Base-by-base conservation (phyloP, 139 green algal species). In the Ostreobium quekettii region DNA sequence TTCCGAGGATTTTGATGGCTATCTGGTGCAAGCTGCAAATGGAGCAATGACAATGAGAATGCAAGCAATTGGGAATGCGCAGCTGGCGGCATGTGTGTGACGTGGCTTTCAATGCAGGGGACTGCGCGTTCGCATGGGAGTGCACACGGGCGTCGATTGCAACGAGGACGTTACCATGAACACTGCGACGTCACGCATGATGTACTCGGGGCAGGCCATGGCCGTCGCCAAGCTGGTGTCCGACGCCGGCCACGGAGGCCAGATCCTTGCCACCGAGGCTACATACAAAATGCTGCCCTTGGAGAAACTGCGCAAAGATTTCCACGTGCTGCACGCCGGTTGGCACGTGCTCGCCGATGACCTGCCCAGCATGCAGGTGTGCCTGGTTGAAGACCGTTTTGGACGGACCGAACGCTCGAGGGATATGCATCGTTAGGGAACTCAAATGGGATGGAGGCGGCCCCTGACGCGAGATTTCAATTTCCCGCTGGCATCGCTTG, bases 51-150 rank as follows among this genome's bases (percentile, higher is more conserved):
- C n/a, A n/a, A n/a, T n/a, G n/a, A n/a, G n/a, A n/a, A n/a, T n/a
- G n/a, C n/a, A n/a, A n/a, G n/a, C n/a, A n/a, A n/a, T n/a, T n/a
- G n/a, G n/a, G n/a, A n/a, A n/a, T n/a, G n/a, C n/a, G n/a, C n/a
- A n/a, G n/a, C n/a, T n/a, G n/a, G n/a, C n/a, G n/a, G n/a, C n/a
- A n/a, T n/a, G n/a, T n/a, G n/a, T n/a, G n/a, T n/a, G n/a, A n/a
- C n/a, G n/a, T n/a, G n/a, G n/a, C 15, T 62, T 31, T 28, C 30
- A 48, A 15, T 58, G 3, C 73, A 65, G 70, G 42, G 75, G 75
- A 33, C 29, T 80, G 22, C 70, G 71, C 6, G 75, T 78, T 30
- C 75, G 75, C 49, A 81, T 81, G 71, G 75, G 71, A 48, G 71
- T 81, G 59, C 59, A 72, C 60, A 73, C 48, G 0, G 75, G 75